Conservation (phyloP, 768 basidiomycete genomes). For the Leccinum imitatum region DNA sequence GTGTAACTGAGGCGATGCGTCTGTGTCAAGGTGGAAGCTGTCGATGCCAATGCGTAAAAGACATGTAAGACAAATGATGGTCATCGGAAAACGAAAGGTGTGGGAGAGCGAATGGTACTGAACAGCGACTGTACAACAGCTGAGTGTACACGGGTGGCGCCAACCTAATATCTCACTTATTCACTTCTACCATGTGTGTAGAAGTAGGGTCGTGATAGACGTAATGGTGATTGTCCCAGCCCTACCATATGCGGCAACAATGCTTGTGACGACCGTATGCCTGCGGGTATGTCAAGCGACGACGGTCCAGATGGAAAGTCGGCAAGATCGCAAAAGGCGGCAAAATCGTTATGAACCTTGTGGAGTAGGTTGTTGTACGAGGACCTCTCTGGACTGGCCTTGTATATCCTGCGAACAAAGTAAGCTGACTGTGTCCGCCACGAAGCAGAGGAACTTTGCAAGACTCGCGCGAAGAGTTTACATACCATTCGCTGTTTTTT, state of each 20-base stretch:
- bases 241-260: conserved; percentile 6
- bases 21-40: conserved; percentile 11
- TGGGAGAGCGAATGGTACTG: conserved; percentile 17
- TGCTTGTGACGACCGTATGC: conserved; percentile 5
- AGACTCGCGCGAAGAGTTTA: neutral
- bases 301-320: conserved; percentile 9
- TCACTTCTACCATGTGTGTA: conserved; percentile 11
- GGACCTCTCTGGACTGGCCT: conserved; percentile 61
- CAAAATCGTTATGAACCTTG: conserved; percentile 50
- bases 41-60: conserved; percentile 20
- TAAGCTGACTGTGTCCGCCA: conserved; percentile 10
- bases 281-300: conserved; percentile 10
- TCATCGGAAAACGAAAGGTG: conserved; percentile 18
- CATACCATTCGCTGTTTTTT: conserved; percentile 78
- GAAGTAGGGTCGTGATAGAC: conserved; percentile 9
- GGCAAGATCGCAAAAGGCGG: conserved; percentile 1
- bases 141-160: conserved; percentile 20
- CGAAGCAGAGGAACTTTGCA: neutral
- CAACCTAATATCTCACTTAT: conserved; percentile 15
- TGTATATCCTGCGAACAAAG: conserved; percentile 51
- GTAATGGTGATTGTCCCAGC: conserved; percentile 4
- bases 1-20: conserved; percentile 7
- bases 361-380: conserved; percentile 72
- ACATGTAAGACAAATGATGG: conserved; percentile 26
- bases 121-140: conserved; percentile 24